Evolutionary conservation across 108 stramenopile genomes (phyloP), one percentile per base, ranked within the genome.

Genomic region (Cylindrotheca closterium): DNA sequence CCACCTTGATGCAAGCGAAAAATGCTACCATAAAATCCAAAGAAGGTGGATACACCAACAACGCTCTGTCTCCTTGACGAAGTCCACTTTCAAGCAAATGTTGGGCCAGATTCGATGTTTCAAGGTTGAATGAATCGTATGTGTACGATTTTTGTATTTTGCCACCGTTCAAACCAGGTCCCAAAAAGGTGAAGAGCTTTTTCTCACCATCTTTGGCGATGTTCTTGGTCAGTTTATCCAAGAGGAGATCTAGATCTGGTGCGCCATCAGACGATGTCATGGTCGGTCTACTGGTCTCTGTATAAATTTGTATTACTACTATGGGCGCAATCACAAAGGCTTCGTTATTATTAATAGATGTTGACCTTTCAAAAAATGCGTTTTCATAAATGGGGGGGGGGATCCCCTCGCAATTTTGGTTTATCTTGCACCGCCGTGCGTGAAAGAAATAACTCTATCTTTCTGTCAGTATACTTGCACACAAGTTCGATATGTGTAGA

Each of bases 31-130:
- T 90, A 61, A 97, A 99, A 30, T 97, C 91, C 24, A 97, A 83
- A 3, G 96, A 96, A 4, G 98, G 98, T 23, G 96, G 90, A 67
- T 97, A 99, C 23, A 98, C 97, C 37, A 99, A 76, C 12, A 99
- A 63, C 2, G 89, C 85, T 19, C 92, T 30, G 65, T 84, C 83
- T 47, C 79, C 79, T 19, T 48, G 46, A 34, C 59, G 50, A 24
- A 84, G 26, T 30, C 76, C 76, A 18, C 59, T 26, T 1, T 47
- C 27, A 3, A 74, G 48, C 3, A 85, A 54, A 12, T 47, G 56
- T 15, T 49, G 17, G 0, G 84, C 79, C 54, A 86, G n/a, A 0
- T 47, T 32, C 33, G 65, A 51, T 29, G 74, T 74, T 55, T 68
- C 65, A 2, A 42, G 30, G 30, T 52, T 24, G 2, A 81, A 33